These are phyloP conservation scores for Gossypium mustelinum DNA, from an alignment of 345 rosid genomes.

Conservation along the genomic window DNA sequence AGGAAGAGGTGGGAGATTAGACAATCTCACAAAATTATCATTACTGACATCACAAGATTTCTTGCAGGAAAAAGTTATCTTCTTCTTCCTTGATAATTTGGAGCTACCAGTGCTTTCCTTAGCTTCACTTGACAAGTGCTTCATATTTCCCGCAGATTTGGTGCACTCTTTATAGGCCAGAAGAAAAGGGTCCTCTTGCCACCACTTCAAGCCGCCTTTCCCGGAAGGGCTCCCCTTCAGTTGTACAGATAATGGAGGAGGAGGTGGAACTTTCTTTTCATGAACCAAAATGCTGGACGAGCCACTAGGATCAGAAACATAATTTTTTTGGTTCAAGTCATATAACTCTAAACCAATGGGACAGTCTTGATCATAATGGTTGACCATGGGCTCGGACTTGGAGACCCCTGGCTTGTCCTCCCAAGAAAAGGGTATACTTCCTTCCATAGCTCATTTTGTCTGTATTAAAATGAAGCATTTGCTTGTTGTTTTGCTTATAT, in stretches of 20 bases:
- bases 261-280: slow-evolving; percentile 33
- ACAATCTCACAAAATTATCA: slow-evolving; percentile 31
- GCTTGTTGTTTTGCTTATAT: neutral
- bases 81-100: slow-evolving; percentile 24
- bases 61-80: slow-evolving; percentile 45
- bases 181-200: slow-evolving; percentile 52
- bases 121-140: slow-evolving; percentile 9
- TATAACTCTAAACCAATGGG: slow-evolving; percentile 8
- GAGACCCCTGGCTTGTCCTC: slow-evolving; percentile 63
- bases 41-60: slow-evolving; percentile 43
- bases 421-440: slow-evolving; percentile 68
- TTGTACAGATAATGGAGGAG: slow-evolving; percentile 35
- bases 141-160: slow-evolving; percentile 18
- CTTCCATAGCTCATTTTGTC: slow-evolving; percentile 31
- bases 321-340: neutral
- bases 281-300: neutral
- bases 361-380: slow-evolving; percentile 8
- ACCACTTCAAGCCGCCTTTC: slow-evolving; percentile 41
- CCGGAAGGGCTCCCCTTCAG: slow-evolving; percentile 30
- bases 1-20: slow-evolving; percentile 48
- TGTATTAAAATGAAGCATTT: neutral
- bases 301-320: neutral
- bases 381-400: slow-evolving; percentile 38
- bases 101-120: slow-evolving; percentile 15
- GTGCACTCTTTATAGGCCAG: slow-evolving; percentile 64